Conservation (phyloP, 192 early-diverging fungal species). For the Mortierella hygrophila region DNA sequence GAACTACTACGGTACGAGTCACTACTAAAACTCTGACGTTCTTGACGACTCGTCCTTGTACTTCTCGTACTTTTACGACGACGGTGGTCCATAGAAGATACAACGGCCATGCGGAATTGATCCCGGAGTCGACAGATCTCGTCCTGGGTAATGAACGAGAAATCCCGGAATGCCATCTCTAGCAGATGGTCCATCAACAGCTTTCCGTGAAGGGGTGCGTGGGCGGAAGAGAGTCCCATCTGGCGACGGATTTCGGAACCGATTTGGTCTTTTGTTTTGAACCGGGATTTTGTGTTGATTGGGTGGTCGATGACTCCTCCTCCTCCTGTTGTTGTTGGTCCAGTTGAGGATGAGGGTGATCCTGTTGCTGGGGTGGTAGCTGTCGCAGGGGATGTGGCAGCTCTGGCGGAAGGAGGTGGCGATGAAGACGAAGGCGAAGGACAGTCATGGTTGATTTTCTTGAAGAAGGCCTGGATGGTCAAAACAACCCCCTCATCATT, state of each 20-base stretch:
- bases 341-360: not conserved
- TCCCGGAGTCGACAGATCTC: conserved; percentile 37
- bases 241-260: not conserved
- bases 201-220: not conserved
- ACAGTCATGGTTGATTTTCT: conserved; percentile 6
- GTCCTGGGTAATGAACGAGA: conserved; percentile 31
- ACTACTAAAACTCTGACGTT: no score
- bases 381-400: not conserved
- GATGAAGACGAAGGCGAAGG: not conserved
- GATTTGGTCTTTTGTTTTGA: not conserved
- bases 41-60: not conserved
- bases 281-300: not conserved
- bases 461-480: conserved; percentile 38
- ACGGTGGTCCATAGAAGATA: conserved; percentile 23
- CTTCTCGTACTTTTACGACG: no score
- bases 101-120: conserved; percentile 42
- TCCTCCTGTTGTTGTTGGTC: not conserved
- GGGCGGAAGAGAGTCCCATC: not conserved
- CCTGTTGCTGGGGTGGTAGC: not conserved
- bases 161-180: conserved; percentile 28
- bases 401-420: not conserved
- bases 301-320: not conserved
- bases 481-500: conserved; percentile 41
- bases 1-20: no score
- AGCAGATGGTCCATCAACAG: conserved; percentile 33